Evolutionary conservation across 495 filamentous ascomycete genomes (phyloP).

Genomic region (Chaetomidium leptoderma): DNA sequence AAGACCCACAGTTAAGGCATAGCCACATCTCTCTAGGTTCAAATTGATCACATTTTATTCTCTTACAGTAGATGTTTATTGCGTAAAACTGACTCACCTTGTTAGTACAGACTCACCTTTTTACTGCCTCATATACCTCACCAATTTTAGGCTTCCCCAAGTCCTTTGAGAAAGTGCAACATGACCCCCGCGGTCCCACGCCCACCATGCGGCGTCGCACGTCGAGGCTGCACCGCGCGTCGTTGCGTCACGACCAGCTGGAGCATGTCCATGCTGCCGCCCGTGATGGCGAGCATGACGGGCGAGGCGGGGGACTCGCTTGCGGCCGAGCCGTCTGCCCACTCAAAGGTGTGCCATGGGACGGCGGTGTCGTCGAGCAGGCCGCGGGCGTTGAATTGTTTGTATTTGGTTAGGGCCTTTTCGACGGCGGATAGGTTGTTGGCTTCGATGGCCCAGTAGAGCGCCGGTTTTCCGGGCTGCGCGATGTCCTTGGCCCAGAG

Average conservation of each 20-base stretch:
- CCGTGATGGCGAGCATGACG: neutral
- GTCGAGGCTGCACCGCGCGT: neutral
- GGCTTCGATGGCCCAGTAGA: neutral
- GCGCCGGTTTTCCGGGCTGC: neutral
- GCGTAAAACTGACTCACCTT: too few species aligned
- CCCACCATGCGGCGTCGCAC: neutral
- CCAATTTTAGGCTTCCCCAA: too few species aligned
- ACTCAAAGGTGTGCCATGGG: neutral
- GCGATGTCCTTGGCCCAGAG: neutral
- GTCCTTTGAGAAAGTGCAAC: too few species aligned
- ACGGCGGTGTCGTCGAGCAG: neutral
- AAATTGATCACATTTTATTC: too few species aligned
- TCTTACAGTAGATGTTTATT: too few species aligned
- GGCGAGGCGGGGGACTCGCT: neutral
- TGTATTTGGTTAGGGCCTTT: neutral
- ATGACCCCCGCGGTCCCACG: neutral
- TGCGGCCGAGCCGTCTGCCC: neutral
- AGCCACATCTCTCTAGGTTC: too few species aligned
- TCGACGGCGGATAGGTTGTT: neutral
- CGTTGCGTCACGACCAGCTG: neutral
- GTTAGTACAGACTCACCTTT: too few species aligned
- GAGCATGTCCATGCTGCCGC: neutral
- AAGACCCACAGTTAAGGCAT: too few species aligned
- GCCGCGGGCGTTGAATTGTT: neutral
- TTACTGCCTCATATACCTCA: too few species aligned